A percentile compares a stretch with the other conserved stretches of the same genome.
These are phyloP conservation scores for Arabis hirsuta DNA, from an alignment of 345 rosid genomes.

Conservation along the genomic window DNA sequence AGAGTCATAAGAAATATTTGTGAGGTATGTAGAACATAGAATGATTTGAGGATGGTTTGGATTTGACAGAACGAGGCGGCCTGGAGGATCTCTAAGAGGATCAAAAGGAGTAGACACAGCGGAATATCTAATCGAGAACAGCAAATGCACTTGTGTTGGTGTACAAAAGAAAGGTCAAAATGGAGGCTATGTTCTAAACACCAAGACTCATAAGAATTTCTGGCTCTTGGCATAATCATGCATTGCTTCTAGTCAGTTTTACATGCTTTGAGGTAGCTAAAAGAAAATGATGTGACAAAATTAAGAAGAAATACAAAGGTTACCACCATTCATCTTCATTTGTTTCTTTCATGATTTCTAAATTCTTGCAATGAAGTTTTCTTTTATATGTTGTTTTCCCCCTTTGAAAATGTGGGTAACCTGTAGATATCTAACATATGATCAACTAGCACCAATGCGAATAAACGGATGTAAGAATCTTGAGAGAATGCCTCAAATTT, in stretches of 20 bases:
- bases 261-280: constrained; percentile 28
- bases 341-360: constrained; percentile 31
- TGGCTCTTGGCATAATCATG: constrained; percentile 81
- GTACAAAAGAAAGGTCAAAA: constrained; percentile 85
- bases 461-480: constrained; percentile 5
- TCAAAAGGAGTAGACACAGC: constrained; percentile 66
- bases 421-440: constrained; percentile 9
- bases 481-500: background rate
- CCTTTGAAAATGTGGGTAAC: constrained; percentile 15
- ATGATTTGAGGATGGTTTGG: constrained; percentile 7
- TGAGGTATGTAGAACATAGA: background rate
- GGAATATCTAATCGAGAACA: constrained; percentile 79
- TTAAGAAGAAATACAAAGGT: constrained; percentile 6
- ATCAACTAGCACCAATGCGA: constrained; percentile 11
- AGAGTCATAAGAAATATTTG: too few relatives aligned
- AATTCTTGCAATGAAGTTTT: constrained; percentile 15
- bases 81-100: constrained; percentile 56
- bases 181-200: constrained; percentile 85
- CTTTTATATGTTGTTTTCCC: background rate
- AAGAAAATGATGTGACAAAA: constrained; percentile 10
- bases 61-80: constrained; percentile 49
- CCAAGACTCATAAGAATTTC: constrained; percentile 82
- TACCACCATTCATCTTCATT: constrained; percentile 9
- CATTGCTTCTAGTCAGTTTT: constrained; percentile 37
- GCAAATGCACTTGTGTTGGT: constrained; percentile 81